Base-by-base conservation (phyloP, 1,139 yeast genomes). In the Diutina siamensis region DNA sequence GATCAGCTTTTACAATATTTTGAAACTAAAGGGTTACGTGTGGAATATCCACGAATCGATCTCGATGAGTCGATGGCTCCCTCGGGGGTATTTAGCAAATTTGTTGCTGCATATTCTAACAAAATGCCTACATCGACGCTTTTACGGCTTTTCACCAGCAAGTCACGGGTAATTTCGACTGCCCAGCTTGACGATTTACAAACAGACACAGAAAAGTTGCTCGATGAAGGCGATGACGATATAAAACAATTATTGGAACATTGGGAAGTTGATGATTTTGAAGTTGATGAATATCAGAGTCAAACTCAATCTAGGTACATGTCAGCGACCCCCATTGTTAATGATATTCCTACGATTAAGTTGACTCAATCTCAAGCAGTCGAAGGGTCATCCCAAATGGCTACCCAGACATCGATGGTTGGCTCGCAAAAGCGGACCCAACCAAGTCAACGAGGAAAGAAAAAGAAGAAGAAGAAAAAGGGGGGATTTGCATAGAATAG, bases 401-500 rank as follows among this genome's bases (percentile, higher is more conserved):
- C 10, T 21, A n/a, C 21, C 4, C 21, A n/a, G 13, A 3, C 33
- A 15, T 9, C 32, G 4, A 20, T n/a, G 21, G 9, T 25, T 19
- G 4, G 20, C 15, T 2, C 33, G 12, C n/a, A 25, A 7, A 38
- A 38, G 15, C 42, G 42, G 4, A 38, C 31, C 21, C 28, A 25
- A 18, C 31, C 42, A 10, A 38, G 42, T 17, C 42, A 38, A n/a
- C 9, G 18, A 32, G 5, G 4, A 7, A 21, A 21, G 31, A 36
- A 38, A 13, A 22, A 25, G 7, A 35, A 35, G 17, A 38, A 38
- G 42, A 38, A 38, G 42, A 38, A 38, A 17, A 35, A 35, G 31
- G 33, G 42, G 8, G 42, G 42, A 2, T 38, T 38, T 17, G 42
- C 42, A n/a, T 38, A 25, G 36, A 5, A 25, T 31, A 31, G 34